Base-by-base conservation (phyloP, 1,139 yeast species). In the Blastobotrys elegans region DNA sequence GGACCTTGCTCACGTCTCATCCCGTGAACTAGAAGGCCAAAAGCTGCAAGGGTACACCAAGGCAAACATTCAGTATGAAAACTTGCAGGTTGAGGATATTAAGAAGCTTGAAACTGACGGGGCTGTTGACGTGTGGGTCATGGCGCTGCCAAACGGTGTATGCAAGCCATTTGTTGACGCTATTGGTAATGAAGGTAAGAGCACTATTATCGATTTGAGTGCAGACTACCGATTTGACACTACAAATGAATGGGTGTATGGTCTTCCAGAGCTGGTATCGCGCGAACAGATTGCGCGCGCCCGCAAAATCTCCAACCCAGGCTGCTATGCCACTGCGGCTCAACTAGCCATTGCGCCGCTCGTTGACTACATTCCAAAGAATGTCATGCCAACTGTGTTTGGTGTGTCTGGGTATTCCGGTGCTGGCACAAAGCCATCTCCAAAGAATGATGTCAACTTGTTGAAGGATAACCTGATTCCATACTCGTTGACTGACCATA, bases 381-480 rank as follows among this genome's bases (percentile, higher is more conserved):
- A 70, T 18, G 92, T 94, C 26, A 73, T 76, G 32, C 97, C 99
- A 44, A 74, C 88, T 4, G 74, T 92, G 18, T 92, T 92, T 66
- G 98, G 98, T 64, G 94, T 92, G 34, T 87, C 96, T 43, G 99
- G 99, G 41, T 92, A 92, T 68, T 90, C 98, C 18, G 99, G 99
- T 51, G 98, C 98, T 16, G 98, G 98, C 55, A 90, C 99, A 46
- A 92, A 94, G 70, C 98, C 98, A 49, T 86, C 96, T 6, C 96
- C 96, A 51, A 89, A 89, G 73, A 94, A 92, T 65, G 97, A 92
- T 64, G 72, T 84, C 47, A 75, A 79, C 52, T 74, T 80, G 60
- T 75, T 92, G 62, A 67, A 74, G 53, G 80, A 94, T 71, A 92
- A 92, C 71, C 73, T 94, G 65, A 86, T 92, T 62, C 98, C 99